Evolutionary conservation across 2,329 filamentous ascomycete species (phyloP).

Genomic region (Hypoxylon sp.): DNA sequence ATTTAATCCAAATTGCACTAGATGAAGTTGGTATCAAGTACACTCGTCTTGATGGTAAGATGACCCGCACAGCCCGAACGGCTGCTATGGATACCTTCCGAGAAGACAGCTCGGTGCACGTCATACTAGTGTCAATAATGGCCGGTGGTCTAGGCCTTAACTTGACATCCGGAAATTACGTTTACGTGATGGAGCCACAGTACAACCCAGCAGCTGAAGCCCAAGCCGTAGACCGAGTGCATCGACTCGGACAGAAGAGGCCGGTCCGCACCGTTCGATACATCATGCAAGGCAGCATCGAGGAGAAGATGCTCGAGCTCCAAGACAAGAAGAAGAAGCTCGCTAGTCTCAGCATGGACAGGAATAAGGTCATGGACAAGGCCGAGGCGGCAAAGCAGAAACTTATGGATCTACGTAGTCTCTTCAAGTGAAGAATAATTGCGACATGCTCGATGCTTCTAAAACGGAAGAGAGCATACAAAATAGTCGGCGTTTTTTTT

Average conservation of each 20-base stretch:
- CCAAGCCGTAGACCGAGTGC: slow-evolving; percentile 92
- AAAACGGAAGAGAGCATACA: too few relatives aligned
- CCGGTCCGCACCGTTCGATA: slow-evolving; percentile 86
- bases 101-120: slow-evolving; percentile 72
- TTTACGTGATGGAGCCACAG: slow-evolving; percentile 98
- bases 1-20: slow-evolving; percentile 87
- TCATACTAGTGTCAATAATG: slow-evolving; percentile 91
- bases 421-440: slow-evolving; percentile 67
- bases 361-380: slow-evolving; percentile 56
- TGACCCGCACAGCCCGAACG: slow-evolving; percentile 78
- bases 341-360: slow-evolving; percentile 85
- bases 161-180: slow-evolving; percentile 82
- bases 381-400: slow-evolving; percentile 71
- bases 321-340: slow-evolving; percentile 94
- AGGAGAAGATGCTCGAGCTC: slow-evolving; percentile 89
- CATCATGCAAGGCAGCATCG: slow-evolving; percentile 90
- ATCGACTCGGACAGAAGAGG: slow-evolving; percentile 89
- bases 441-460: too few relatives aligned
- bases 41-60: slow-evolving; percentile 88
- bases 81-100: slow-evolving; percentile 81
- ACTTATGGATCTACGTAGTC: slow-evolving; percentile 64
- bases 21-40: slow-evolving; percentile 71
- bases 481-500: slow-evolving; percentile 17
- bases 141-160: slow-evolving; percentile 93
- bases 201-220: slow-evolving; percentile 96